Evolutionary conservation across 208 protist species (phyloP), one percentile per base, ranked within the genome.

Genomic region (Trypanosoma cruzi): DNA sequence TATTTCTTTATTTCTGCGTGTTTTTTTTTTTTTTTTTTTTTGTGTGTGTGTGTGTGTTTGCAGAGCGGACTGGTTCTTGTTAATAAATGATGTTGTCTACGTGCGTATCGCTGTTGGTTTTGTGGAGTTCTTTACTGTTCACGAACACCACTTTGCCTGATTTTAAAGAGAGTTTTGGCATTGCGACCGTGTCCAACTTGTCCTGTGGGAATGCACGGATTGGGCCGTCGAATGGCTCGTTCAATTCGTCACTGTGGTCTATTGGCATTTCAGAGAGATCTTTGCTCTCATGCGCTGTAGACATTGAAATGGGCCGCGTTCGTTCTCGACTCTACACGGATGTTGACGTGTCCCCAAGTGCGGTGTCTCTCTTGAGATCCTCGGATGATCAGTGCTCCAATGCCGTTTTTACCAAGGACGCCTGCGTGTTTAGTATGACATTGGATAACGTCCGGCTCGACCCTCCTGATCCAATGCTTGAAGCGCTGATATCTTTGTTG

Each of bases 121-220:
- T 20, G 20, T 65, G 67, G 67, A 65, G 42, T 40, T 62, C 65
- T 42, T 6, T 63, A 10, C 37, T 81, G 1, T 37, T 89, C 46
- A 70, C 57, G 14, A 65, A 79, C 58, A 46, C 88, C 29, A 63
- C 62, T 0, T 37, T 81, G 3, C 77, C 73, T 1, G 14, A 28
- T 20, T 77, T 90, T 28, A 66, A 76, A 22, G 32, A 67, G 40
- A 74, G 42, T 10, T 68, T 81, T 32, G 37, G 80, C 5, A 40
- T 65, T 0, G 70, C 66, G 0, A 64, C 69, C 55, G 40, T 79
- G 46, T 68, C 67, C 61, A 86, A 90, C 66, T 42, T 88, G 16
- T 75, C 61, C 5, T 90, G 81, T 60, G 32, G 8, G 6, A 32
- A 64, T 7, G 49, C 88, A 1, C 49, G 66, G 22, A 61, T 71